These are phyloP conservation scores for Beta lomatogona DNA, from an alignment of 179 eudicot species.

Conservation along the genomic window DNA sequence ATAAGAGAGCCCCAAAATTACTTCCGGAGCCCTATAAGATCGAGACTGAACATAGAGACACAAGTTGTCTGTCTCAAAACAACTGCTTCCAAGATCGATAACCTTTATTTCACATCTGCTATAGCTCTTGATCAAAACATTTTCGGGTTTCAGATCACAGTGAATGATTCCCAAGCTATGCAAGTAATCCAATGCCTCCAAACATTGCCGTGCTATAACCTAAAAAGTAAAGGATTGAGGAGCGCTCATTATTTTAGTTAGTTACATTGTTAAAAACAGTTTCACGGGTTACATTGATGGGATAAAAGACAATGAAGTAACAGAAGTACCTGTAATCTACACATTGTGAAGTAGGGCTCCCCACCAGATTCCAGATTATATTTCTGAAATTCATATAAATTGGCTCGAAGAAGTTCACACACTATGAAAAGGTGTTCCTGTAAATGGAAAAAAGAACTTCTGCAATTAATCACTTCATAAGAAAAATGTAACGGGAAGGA, in stretches of 20 bases:
- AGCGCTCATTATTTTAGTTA: neutral
- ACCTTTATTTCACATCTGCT: constrained; percentile 70
- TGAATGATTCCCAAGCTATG: constrained; percentile 63
- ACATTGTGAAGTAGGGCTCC: constrained; percentile 79
- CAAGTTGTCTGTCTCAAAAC: constrained; percentile 72
- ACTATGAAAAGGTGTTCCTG: constrained; percentile 96
- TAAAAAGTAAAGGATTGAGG: constrained; percentile 31
- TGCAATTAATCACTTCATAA: no score
- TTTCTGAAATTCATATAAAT: constrained; percentile 90
- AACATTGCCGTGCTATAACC: constrained; percentile 80
- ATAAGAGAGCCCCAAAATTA: constrained; percentile 88
- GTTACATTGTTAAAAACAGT: no score
- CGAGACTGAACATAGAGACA: constrained; percentile 94
- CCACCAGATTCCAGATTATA: constrained; percentile 75
- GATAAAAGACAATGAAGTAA: neutral
- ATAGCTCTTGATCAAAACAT: constrained; percentile 63
- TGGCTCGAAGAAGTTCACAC: constrained; percentile 86
- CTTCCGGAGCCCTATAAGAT: constrained; percentile 95
- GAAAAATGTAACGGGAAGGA: no score
- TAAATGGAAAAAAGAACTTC: neutral
- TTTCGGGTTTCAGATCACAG: constrained; percentile 76
- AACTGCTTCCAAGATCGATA: constrained; percentile 82
- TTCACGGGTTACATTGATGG: neutral
- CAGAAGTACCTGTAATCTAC: constrained; percentile 69
- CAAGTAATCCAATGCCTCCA: constrained; percentile 74